Evolutionary conservation across 495 filamentous ascomycete species (phyloP).

Genomic region (Poronia punctata): DNA sequence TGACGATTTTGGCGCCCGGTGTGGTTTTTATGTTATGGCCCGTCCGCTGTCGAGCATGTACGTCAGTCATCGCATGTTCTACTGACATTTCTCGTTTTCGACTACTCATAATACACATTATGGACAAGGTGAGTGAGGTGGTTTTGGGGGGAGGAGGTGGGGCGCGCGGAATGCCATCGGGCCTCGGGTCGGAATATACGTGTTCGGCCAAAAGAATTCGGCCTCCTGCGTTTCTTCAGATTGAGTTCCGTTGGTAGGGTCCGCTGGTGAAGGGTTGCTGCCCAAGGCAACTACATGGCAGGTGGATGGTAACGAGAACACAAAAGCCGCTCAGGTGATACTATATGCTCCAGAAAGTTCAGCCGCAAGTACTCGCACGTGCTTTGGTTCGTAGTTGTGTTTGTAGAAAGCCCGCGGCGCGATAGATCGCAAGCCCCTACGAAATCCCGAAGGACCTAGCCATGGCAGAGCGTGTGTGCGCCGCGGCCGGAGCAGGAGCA

Average conservation of each 20-base stretch:
- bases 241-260: slow-evolving; percentile 6
- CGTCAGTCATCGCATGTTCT: too few species aligned
- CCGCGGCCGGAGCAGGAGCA: slow-evolving; percentile 1
- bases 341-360: slow-evolving; percentile 33
- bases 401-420: slow-evolving; percentile 11
- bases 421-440: slow-evolving; percentile 3
- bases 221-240: slow-evolving; percentile 5
- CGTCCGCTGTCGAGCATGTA: too few species aligned
- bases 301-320: slow-evolving; percentile 13
- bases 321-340: slow-evolving; percentile 19
- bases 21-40: too few species aligned
- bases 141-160: too few species aligned
- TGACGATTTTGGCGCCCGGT: too few species aligned
- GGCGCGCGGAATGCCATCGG: slow-evolving; percentile 1
- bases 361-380: slow-evolving; percentile 18
- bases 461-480: slow-evolving; percentile 5
- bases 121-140: slow-evolving; percentile 7
- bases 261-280: too few species aligned
- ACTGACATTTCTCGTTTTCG: slow-evolving; percentile 5
- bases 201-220: slow-evolving; percentile 8
- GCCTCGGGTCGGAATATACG: slow-evolving; percentile 2
- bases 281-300: slow-evolving; percentile 8
- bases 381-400: not conserved
- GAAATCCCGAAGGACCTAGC: slow-evolving; percentile 8
- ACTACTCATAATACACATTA: slow-evolving; percentile 11